A percentile compares a stretch with the other conserved stretches of the same genome.
These are phyloP conservation scores for Yarrowia alimentaria DNA, from an alignment of 805 yeast species.

Conservation along the genomic window DNA sequence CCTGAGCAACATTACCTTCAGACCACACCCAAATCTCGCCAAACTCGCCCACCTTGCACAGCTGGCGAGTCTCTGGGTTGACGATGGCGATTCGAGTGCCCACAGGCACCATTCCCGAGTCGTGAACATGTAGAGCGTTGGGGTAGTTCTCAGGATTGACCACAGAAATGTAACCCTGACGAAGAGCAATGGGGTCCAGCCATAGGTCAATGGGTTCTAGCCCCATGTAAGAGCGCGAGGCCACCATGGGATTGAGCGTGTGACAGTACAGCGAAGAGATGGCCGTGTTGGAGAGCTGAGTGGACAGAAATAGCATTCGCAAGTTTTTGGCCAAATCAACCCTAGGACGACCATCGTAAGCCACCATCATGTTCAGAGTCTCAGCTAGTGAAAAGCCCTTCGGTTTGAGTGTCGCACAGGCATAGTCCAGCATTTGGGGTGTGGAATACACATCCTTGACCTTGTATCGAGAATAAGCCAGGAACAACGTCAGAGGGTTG, in stretches of 20 bases:
- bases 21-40: slow-evolving; percentile 98
- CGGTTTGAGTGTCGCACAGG: slow-evolving; percentile 59
- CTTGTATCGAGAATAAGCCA: slow-evolving; percentile 68
- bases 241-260: slow-evolving; percentile 73
- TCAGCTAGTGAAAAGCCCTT: slow-evolving; percentile 60
- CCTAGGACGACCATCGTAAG: slow-evolving; percentile 73
- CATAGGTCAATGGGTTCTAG: slow-evolving; percentile 84
- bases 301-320: slow-evolving; percentile 59
- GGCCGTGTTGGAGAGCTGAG: slow-evolving; percentile 65
- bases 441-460: slow-evolving; percentile 86
- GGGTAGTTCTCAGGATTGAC: slow-evolving; percentile 72
- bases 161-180: slow-evolving; percentile 83
- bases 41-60: slow-evolving; percentile 85
- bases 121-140: slow-evolving; percentile 75
- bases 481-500: slow-evolving; percentile 68
- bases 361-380: slow-evolving; percentile 79
- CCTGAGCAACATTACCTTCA: slow-evolving; percentile 71
- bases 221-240: slow-evolving; percentile 82
- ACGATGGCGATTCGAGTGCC: slow-evolving; percentile 93
- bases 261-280: slow-evolving; percentile 78
- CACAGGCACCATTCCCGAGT: slow-evolving; percentile 94
- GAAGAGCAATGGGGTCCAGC: slow-evolving; percentile 80
- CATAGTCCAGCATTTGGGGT: slow-evolving; percentile 75
- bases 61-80: slow-evolving; percentile 80
- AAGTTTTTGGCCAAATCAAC: slow-evolving; percentile 54